phyloP scores from a whole-genome alignment of 176 grass and related monocot genomes.

The Ananas comosus region DNA sequence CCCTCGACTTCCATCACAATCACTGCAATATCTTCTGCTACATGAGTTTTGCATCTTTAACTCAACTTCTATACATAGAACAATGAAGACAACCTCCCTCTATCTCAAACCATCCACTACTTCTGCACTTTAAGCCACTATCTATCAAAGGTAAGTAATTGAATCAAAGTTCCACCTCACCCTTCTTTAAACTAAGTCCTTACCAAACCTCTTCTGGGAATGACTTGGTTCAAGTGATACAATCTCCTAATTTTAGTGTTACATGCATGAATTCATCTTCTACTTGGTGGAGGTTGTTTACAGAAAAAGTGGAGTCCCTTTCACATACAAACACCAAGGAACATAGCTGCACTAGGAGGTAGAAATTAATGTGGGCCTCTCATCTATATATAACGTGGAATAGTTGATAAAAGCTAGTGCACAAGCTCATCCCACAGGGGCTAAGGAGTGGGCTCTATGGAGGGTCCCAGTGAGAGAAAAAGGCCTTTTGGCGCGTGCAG shows the following conservation, averaged over 20 bases:
- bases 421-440: not conserved
- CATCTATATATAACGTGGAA: not conserved
- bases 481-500: not conserved
- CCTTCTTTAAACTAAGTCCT: not conserved
- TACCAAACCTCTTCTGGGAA: too few relatives aligned
- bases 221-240: not conserved
- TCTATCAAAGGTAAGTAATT: not conserved
- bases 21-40: too few relatives aligned
- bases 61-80: not conserved
- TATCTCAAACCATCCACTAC: not conserved
- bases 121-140: not conserved
- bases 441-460: conserved; percentile 15
- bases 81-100: not conserved
- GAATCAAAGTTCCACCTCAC: not conserved
- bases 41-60: too few relatives aligned
- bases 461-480: conserved; percentile 2
- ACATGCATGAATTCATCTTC: not conserved
- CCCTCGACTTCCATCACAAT: too few relatives aligned
- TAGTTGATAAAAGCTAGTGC: not conserved
- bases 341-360: not conserved
- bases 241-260: not conserved
- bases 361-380: not conserved
- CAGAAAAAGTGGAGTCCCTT: not conserved
- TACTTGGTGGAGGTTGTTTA: not conserved
- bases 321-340: too few relatives aligned